These are phyloP conservation scores for Linnemannia elongata DNA, from an alignment of 192 early-diverging fungal genomes.

Conservation along the genomic window DNA sequence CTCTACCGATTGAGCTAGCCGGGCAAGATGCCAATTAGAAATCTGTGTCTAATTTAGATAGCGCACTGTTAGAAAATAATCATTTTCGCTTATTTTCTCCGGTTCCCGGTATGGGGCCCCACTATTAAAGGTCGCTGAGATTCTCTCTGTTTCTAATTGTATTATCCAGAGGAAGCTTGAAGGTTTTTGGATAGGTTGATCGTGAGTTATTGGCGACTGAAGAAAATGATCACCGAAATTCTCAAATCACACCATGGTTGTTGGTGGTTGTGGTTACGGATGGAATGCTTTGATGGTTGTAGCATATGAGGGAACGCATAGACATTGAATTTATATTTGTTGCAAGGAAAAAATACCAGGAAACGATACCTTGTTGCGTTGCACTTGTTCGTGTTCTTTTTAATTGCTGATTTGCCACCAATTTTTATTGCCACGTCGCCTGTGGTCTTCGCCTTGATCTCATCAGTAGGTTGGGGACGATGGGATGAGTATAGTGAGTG, in stretches of 20 bases:
- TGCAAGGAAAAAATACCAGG: neutral
- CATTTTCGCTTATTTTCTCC: neutral
- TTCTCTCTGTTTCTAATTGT: neutral
- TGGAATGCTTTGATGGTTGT: too few relatives aligned
- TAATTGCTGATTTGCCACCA: neutral
- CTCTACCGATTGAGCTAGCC: slow-evolving; percentile 56
- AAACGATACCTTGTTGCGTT: too few relatives aligned
- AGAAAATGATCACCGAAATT: too few relatives aligned
- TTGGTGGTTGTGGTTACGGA: too few relatives aligned
- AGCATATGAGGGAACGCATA: too few relatives aligned
- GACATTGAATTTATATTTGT: neutral
- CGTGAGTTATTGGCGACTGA: neutral
- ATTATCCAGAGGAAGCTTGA: neutral
- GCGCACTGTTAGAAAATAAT: neutral
- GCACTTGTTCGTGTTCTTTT: neutral
- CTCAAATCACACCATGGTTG: too few relatives aligned
- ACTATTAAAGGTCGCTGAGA: neutral
- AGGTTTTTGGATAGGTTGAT: neutral
- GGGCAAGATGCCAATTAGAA: slow-evolving; percentile 4
- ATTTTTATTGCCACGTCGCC: neutral
- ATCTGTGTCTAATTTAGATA: neutral
- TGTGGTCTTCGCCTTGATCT: too few relatives aligned
- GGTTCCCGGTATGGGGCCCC: neutral
- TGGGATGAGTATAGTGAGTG: neutral
- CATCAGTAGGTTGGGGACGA: neutral